Evolutionary conservation across 306 rosid genomes (phyloP).

Genomic region (Parietaria judaica): DNA sequence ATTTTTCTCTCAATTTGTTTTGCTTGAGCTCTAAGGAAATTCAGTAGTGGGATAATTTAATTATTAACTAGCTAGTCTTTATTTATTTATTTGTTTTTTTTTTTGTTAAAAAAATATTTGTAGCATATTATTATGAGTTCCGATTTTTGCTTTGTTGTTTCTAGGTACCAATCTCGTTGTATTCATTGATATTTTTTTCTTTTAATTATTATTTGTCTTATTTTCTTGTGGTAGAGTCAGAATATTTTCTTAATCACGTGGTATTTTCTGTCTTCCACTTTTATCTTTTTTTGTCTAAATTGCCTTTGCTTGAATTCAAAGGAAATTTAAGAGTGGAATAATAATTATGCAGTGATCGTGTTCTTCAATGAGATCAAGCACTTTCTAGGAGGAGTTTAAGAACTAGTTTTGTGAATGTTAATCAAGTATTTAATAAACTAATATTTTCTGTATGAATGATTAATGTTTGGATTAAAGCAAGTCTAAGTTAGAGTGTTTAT

Average conservation of each 20-base stretch:
- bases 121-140: neutral
- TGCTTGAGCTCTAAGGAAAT: too few relatives aligned
- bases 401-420: slow-evolving; percentile 3
- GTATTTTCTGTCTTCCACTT: neutral
- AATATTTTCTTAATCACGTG: neutral
- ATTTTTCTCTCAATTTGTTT: too few relatives aligned
- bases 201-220: neutral
- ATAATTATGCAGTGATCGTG: neutral
- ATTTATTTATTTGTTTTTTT: neutral
- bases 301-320: slow-evolving; percentile 11
- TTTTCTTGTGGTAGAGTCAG: neutral
- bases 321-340: neutral
- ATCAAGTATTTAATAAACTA: slow-evolving; percentile 16
- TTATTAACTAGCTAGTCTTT: too few relatives aligned
- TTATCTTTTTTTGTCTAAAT: neutral
- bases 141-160: neutral
- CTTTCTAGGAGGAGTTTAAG: neutral
- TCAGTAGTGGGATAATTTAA: too few relatives aligned
- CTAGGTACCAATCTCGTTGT: neutral
- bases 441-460: slow-evolving; percentile 20
- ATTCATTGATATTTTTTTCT: neutral
- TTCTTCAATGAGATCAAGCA: neutral
- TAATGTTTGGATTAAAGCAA: slow-evolving; percentile 33
- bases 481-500: slow-evolving; percentile 23
- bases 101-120: too few relatives aligned